Evolutionary conservation across 257 asterid species (phyloP).

Genomic region (Solanum tarijense): DNA sequence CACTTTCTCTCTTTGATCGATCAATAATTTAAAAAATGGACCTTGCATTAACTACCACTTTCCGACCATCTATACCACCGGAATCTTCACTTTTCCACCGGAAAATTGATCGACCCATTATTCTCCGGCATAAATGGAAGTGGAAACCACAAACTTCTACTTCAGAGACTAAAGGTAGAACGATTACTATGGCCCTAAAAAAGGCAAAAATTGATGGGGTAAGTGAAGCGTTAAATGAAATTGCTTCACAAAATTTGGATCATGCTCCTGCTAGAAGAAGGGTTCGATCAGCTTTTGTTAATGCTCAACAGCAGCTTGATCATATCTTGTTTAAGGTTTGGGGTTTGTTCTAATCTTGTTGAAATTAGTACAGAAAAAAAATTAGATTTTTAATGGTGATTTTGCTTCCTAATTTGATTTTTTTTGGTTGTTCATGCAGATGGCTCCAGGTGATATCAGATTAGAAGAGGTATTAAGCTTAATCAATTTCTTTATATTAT

Average conservation of each 20-base stretch:
- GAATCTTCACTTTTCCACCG: constrained; percentile 8
- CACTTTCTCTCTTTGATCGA: not conserved
- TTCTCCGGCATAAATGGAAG: constrained; percentile 3
- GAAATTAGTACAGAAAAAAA: not conserved
- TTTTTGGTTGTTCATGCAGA: constrained; percentile 24
- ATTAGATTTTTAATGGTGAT: not conserved
- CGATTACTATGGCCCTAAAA: constrained; percentile 43
- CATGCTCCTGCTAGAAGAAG: constrained; percentile 87
- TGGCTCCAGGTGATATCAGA: constrained; percentile 92
- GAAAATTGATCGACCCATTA: constrained; percentile 9
- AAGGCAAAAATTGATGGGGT: constrained; percentile 55
- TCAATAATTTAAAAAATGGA: constrained; percentile 20
- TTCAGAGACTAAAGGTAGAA: not conserved
- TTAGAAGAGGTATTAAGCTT: constrained; percentile 59
- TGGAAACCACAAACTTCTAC: constrained; percentile 4
- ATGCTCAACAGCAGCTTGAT: constrained; percentile 68
- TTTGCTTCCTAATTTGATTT: not conserved
- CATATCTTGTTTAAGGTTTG: constrained; percentile 75
- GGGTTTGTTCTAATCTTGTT: not conserved
- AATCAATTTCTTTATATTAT: not conserved
- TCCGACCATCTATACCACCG: constrained; percentile 23
- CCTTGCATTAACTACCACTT: constrained; percentile 29
- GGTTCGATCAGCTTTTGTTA: constrained; percentile 75
- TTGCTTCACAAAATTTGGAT: constrained; percentile 87
- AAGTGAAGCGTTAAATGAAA: constrained; percentile 68